Percentiles rank a stretch among this genome's conserved stretches.
Conservation (phyloP, 768 basidiomycete genomes). For the Cystobasidium tubakii region DNA sequence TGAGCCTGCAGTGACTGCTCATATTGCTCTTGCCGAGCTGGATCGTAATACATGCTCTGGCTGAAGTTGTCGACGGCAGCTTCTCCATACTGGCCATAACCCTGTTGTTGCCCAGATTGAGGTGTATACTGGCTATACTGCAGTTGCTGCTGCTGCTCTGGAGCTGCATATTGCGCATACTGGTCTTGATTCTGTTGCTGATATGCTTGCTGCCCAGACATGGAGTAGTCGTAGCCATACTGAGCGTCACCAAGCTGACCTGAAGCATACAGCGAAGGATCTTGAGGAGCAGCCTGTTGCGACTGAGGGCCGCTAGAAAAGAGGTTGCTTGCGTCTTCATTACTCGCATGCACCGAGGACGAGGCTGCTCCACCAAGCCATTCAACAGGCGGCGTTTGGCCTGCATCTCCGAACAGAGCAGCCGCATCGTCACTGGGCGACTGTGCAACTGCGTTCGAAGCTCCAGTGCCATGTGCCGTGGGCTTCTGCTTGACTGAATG, state of each 20-base stretch:
- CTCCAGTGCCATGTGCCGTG: neutral
- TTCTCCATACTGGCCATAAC: neutral
- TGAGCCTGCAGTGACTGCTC: constrained; percentile 17
- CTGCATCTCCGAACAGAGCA: constrained; percentile 12
- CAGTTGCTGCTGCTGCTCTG: neutral
- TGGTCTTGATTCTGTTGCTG: neutral
- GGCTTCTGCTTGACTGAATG: neutral
- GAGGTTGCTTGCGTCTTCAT: neutral
- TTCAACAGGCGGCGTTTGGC: neutral
- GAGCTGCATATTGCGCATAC: neutral
- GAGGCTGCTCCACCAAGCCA: constrained; percentile 9
- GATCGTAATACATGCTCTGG: constrained; percentile 20
- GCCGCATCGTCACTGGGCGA: constrained; percentile 13
- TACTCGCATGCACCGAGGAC: neutral
- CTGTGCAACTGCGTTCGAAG: neutral
- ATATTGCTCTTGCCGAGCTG: constrained; percentile 10
- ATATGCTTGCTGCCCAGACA: neutral
- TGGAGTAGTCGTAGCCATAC: neutral
- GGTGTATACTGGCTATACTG: neutral
- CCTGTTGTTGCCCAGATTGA: neutral
- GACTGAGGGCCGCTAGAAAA: neutral
- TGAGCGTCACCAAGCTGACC: constrained; percentile 4
- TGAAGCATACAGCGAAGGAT: constrained; percentile 10
- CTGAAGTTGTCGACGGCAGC: constrained; percentile 11
- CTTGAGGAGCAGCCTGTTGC: neutral